Evolutionary conservation across 768 basidiomycete species (phyloP), one percentile per base, ranked within the genome.

Genomic region (Coprinopsis marcescibilis): DNA sequence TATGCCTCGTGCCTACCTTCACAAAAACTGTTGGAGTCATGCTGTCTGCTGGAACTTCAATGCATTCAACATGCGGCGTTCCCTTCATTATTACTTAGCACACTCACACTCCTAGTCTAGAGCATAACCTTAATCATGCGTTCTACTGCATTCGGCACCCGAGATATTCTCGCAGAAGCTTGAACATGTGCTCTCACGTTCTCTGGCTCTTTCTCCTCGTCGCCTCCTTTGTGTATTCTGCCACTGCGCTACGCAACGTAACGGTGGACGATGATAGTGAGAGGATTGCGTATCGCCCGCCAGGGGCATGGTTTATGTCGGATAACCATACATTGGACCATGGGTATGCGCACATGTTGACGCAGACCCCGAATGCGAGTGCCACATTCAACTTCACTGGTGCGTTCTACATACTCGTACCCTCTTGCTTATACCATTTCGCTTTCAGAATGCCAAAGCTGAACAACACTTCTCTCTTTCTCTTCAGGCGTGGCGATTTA

Each of bases 321-420:
- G 60, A 61, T 26, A 56, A 60, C 23, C 64, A 52, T 38, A 45
- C 53, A 11, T 52, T 72, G 30, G 61, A 74, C 54, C 58, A 55
- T 39, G 69, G 67, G 17, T 59, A 57, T 27, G 51, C 58, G 6
- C 63, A 65, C 46, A 62, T 56, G 59, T 53, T 65, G 3, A 59
- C 63, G 19, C 60, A 62, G 47, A 61, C 59, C 46, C 55, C 63
- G 4, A 56, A 53, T 38, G 69, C 63, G n/a, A 70, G 61, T 12
- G 73, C 73, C n/a, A 58, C 60, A 2, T 65, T 73, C 45, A 61
- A 49, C 1, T 75, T 75, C 51, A 70, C 66, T 26, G 72, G 72
- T 73, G 42, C 25, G 41, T 19, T 6, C 14, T n/a, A 4, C 5
- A 8, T 32, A 32, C n/a, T 32, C 30, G 8, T 32, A 32, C 6